Conservation (phyloP, 2,329 filamentous ascomycete species). For the Clonostachys byssicola region DNA sequence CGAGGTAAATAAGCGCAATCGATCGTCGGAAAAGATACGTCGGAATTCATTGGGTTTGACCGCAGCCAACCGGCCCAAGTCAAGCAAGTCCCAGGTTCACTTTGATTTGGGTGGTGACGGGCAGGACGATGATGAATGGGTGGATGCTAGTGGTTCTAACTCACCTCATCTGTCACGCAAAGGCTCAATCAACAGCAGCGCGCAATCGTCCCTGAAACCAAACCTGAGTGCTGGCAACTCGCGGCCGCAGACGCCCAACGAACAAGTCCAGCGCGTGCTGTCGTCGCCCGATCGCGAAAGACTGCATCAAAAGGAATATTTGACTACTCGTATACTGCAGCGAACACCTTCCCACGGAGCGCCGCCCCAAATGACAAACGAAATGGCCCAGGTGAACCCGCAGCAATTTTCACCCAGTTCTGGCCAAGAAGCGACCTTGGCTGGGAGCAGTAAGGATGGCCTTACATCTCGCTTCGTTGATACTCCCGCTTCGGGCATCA, state of each 20-base stretch:
- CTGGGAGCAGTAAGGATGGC: slow-evolving; percentile 33
- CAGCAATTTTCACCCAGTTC: slow-evolving; percentile 22
- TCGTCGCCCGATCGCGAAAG: slow-evolving; percentile 31
- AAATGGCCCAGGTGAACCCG: slow-evolving; percentile 36
- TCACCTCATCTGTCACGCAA: slow-evolving; percentile 48
- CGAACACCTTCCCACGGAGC: slow-evolving; percentile 57
- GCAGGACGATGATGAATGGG: slow-evolving; percentile 56
- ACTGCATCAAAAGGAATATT: slow-evolving; percentile 55
- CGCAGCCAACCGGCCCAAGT: slow-evolving; percentile 32
- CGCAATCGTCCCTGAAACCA: slow-evolving; percentile 38
- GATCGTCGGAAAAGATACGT: slow-evolving; percentile 48
- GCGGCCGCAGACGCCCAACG: slow-evolving; percentile 26
- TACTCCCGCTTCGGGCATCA: slow-evolving; percentile 40
- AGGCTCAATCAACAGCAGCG: slow-evolving; percentile 44
- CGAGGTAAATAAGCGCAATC: slow-evolving; percentile 48
- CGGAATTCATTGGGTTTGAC: slow-evolving; percentile 43
- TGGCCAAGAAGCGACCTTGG: slow-evolving; percentile 12
- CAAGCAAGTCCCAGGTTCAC: slow-evolving; percentile 49
- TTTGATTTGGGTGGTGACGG: slow-evolving; percentile 57
- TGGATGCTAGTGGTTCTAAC: slow-evolving; percentile 61
- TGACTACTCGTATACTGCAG: slow-evolving; percentile 64
- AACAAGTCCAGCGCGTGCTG: slow-evolving; percentile 5
- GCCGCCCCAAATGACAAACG: slow-evolving; percentile 61
- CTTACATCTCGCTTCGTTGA: slow-evolving; percentile 59
- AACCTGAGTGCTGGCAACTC: slow-evolving; percentile 23